phyloP scores from a whole-genome alignment of 2,329 filamentous ascomycete genomes.

The Curvularia eragrostidis region DNA sequence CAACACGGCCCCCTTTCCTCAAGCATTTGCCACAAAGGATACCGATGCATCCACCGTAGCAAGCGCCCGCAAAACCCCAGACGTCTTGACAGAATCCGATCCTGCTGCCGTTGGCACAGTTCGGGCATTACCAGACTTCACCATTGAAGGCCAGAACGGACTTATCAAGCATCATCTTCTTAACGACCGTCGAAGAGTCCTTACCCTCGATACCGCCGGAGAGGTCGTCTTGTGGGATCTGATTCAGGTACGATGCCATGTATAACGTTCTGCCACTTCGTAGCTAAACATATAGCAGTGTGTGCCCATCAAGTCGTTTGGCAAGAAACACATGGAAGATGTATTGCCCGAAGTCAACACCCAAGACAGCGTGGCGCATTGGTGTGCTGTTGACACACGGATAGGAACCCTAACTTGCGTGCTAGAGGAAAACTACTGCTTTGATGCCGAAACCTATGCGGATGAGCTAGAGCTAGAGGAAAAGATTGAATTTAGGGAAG shows the following conservation, averaged over 20 bases:
- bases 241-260: slow-evolving; percentile 66
- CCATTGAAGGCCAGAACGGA: slow-evolving; percentile 92
- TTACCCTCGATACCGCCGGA: slow-evolving; percentile 93
- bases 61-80: slow-evolving; percentile 64
- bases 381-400: slow-evolving; percentile 94
- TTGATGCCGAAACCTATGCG: slow-evolving; percentile 96
- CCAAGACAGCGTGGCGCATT: slow-evolving; percentile 86
- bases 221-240: slow-evolving; percentile 97
- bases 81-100: slow-evolving; percentile 57
- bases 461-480: slow-evolving; percentile 82
- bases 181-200: slow-evolving; percentile 85
- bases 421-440: slow-evolving; percentile 92
- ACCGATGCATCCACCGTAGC: slow-evolving; percentile 62
- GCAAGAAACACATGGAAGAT: slow-evolving; percentile 91
- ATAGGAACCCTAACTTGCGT: slow-evolving; percentile 91
- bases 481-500: slow-evolving; percentile 82
- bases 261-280: background rate
- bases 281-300: slow-evolving; percentile 63
- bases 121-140: slow-evolving; percentile 55
- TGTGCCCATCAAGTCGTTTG: slow-evolving; percentile 86
- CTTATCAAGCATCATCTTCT: slow-evolving; percentile 91
- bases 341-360: slow-evolving; percentile 88
- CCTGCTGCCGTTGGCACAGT: slow-evolving; percentile 47
- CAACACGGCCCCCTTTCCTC: slow-evolving; percentile 78
- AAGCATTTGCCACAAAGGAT: slow-evolving; percentile 59